Evolutionary conservation across 2,329 filamentous ascomycete genomes (phyloP), one percentile per base, ranked within the genome.

Genomic region (Botrytis aclada): DNA sequence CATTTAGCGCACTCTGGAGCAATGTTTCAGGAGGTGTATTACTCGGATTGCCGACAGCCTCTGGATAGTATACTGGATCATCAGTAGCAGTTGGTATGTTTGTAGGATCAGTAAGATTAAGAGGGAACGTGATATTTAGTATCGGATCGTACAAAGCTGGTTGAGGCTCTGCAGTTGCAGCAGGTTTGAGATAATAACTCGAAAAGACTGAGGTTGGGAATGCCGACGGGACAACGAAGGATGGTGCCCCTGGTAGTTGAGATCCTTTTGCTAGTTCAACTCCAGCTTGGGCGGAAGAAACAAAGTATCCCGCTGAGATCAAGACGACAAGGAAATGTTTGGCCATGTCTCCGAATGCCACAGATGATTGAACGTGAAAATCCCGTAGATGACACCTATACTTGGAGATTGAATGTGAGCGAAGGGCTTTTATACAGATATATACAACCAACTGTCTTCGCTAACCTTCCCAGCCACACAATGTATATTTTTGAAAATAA

Each of bases 51-150:
- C 80, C 83, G 47, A 83, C 79, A 1, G 86, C 82, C 12, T 79
- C 74, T 5, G 87, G 88, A 69, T 83, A 88, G 74, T 84, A 83
- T 12, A 87, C 78, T 2, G 86, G 85, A 77, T 89, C 87, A 10
- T 80, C 75, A 72, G 85, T 84, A 20, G 82, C 77, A 1, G 81
- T 80, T 12, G 87, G 87, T 54, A 89, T 85, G 0, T 82, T 85
- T 43, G 84, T 81, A 1, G 87, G 87, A 77, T 87, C 82, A 0
- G 88, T 89, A 69, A 89, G 78, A 74, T 88, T 86, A 45, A 84
- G 80, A 1, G 86, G 86, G 72, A 83, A 89, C 3, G 86, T 88
- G 74, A 84, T 82, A 75, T 88, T 86, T 64, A 88, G 78, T 41
- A 88, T 80, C 0, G 86, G 85, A 79, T 89, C 87, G 74, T 84